Conservation (phyloP, 2,329 filamentous ascomycete genomes). For the Stromatinia cepivora region DNA sequence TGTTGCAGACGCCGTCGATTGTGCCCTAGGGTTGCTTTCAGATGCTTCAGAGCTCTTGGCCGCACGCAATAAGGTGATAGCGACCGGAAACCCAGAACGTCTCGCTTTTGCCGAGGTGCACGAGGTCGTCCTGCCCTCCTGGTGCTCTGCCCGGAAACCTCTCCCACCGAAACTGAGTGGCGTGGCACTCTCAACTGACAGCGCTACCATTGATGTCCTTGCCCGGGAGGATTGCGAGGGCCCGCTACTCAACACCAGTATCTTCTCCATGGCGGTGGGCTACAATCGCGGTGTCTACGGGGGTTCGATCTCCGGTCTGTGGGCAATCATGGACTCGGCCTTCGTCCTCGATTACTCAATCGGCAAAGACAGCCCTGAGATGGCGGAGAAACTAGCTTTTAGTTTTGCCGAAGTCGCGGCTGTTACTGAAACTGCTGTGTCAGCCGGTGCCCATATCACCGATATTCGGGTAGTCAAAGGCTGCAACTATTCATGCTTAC, state of each 20-base stretch:
- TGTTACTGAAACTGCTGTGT: not conserved
- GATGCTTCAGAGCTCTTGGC: slow-evolving; percentile 4
- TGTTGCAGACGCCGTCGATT: slow-evolving; percentile 17
- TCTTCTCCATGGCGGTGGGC: slow-evolving; percentile 3
- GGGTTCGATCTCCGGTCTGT: not conserved
- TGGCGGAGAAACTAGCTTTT: not conserved
- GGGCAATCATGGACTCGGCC: slow-evolving; percentile 8
- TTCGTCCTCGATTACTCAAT: slow-evolving; percentile 15
- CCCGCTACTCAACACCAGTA: slow-evolving; percentile 5
- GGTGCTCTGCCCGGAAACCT: not conserved
- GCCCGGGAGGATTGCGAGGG: not conserved
- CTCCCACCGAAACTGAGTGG: slow-evolving; percentile 9
- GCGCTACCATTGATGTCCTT: not conserved
- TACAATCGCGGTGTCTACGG: slow-evolving; percentile 4
- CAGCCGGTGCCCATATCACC: slow-evolving; percentile 1
- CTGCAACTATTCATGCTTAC: slow-evolving; percentile 15
- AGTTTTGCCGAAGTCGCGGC: not conserved
- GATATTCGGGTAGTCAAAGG: slow-evolving; percentile 10
- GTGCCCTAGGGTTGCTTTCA: slow-evolving; percentile 1
- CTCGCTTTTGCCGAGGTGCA: not conserved
- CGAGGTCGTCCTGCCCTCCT: not conserved
- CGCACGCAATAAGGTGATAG: not conserved
- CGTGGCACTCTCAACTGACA: not conserved
- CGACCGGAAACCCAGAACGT: not conserved
- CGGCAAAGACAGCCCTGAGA: not conserved